Conservation (phyloP, 495 filamentous ascomycete genomes). For the Aspergillus sclerotioniger region DNA sequence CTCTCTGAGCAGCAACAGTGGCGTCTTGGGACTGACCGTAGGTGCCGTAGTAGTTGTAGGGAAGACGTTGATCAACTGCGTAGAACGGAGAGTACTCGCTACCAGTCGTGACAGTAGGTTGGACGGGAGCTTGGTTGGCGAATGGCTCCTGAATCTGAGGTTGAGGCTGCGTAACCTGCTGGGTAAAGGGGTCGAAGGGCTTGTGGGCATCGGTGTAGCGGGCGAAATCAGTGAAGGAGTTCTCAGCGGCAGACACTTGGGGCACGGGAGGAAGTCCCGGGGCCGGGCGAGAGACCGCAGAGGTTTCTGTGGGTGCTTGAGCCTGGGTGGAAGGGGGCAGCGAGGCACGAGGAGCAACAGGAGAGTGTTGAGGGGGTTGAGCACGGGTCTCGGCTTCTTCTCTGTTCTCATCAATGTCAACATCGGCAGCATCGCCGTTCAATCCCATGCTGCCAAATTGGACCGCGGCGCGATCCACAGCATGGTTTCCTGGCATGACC, state of each 20-base stretch:
- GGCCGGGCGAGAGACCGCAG: conserved; percentile 64
- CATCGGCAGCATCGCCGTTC: conserved; percentile 67
- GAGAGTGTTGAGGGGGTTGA: conserved; percentile 92
- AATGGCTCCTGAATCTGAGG: conserved; percentile 55
- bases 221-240: conserved; percentile 56
- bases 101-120: conserved; percentile 59
- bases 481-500: conserved; percentile 98
- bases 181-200: conserved; percentile 82
- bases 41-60: conserved; percentile 76
- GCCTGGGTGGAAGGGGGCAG: conserved; percentile 69
- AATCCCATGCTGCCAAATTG: conserved; percentile 96
- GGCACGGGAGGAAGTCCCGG: conserved; percentile 67
- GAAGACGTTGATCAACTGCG: conserved; percentile 73
- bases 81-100: conserved; percentile 86
- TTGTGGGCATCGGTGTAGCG: conserved; percentile 80
- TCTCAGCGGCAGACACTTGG: conserved; percentile 48
- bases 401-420: conserved; percentile 88
- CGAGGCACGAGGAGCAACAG: conserved; percentile 87
- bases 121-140: conserved; percentile 53
- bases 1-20: conserved; percentile 63
- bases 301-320: conserved; percentile 51
- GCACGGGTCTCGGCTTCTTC: conserved; percentile 94
- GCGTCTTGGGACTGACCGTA: conserved; percentile 83
- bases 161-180: conserved; percentile 70
- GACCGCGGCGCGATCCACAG: conserved; percentile 88